Evolutionary conservation across 2,329 filamentous ascomycete species (phyloP).

Genomic region (Trichoderma endophyticum): DNA sequence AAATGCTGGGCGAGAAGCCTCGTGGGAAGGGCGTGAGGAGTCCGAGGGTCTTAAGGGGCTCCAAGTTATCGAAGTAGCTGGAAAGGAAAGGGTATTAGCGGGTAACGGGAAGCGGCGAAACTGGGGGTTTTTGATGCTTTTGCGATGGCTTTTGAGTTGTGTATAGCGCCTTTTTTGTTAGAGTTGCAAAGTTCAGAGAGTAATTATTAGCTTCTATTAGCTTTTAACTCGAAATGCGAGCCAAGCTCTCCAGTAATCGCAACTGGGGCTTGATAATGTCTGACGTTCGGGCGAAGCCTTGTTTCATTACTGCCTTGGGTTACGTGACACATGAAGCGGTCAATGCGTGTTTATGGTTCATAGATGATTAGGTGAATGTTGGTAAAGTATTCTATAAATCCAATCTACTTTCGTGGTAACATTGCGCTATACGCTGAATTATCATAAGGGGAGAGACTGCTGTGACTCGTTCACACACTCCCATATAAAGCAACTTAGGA

Average conservation of each 20-base stretch:
- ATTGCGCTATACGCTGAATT: not conserved
- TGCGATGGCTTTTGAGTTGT: not conserved
- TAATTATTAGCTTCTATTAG: not conserved
- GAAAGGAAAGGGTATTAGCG: not conserved
- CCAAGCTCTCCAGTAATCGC: not conserved
- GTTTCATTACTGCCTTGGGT: not conserved
- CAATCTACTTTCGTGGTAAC: not conserved
- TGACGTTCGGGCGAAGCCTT: not conserved
- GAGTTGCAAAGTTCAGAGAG: not conserved
- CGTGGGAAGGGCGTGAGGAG: not conserved
- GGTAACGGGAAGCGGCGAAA: not conserved
- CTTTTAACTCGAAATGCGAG: not conserved
- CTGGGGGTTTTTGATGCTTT: not conserved
- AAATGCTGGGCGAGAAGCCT: conserved; percentile 1
- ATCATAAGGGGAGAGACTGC: not conserved
- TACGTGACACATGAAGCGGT: not conserved
- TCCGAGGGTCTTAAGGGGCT: not conserved
- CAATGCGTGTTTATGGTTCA: not conserved
- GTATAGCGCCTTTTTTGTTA: conserved; percentile 10
- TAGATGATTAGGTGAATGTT: not conserved
- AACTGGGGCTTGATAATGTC: not conserved
- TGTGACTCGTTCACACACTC: not conserved
- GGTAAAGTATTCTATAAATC: not conserved
- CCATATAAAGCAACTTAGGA: not conserved
- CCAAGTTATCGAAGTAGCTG: not conserved